Percentiles rank a stretch among this genome's conserved stretches.
phyloP scores from a whole-genome alignment of 176 grass and related monocot genomes.

The Lolium multiflorum region DNA sequence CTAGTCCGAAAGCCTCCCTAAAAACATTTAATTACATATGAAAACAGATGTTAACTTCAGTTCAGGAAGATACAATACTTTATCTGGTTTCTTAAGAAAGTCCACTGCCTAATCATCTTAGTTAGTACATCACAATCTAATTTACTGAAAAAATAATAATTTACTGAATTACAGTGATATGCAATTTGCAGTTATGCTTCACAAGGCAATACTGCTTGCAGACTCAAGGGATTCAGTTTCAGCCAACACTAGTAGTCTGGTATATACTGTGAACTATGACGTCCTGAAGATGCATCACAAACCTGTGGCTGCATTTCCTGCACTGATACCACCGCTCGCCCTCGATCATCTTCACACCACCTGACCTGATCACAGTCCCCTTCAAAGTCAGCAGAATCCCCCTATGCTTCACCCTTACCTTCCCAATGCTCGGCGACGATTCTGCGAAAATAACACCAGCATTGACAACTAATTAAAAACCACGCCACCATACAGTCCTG shows the following conservation, averaged over 20 bases:
- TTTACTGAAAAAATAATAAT: too few species aligned
- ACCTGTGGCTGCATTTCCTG: slow-evolving; percentile 79
- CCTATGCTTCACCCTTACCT: slow-evolving; percentile 82
- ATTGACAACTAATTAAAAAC: background rate
- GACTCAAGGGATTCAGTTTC: slow-evolving; percentile 1
- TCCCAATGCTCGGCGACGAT: slow-evolving; percentile 77
- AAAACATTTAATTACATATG: background rate
- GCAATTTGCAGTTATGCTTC: background rate
- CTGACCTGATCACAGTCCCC: slow-evolving; percentile 84
- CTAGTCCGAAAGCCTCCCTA: too few species aligned
- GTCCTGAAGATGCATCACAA: slow-evolving; percentile 33
- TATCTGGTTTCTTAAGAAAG: background rate
- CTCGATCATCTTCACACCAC: slow-evolving; percentile 90
- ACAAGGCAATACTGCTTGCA: background rate
- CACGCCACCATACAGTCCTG: background rate
- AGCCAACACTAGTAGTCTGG: slow-evolving; percentile 6
- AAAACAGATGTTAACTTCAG: background rate
- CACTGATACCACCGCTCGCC: slow-evolving; percentile 70
- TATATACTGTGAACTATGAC: background rate
- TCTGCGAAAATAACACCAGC: slow-evolving; percentile 49
- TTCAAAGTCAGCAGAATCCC: slow-evolving; percentile 74
- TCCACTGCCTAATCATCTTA: slow-evolving; percentile 13
- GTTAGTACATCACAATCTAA: background rate
- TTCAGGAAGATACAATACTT: background rate
- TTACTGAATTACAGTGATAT: background rate